phyloP scores from a whole-genome alignment of 2,329 filamentous ascomycete genomes.

The Exophiala viscosa region DNA sequence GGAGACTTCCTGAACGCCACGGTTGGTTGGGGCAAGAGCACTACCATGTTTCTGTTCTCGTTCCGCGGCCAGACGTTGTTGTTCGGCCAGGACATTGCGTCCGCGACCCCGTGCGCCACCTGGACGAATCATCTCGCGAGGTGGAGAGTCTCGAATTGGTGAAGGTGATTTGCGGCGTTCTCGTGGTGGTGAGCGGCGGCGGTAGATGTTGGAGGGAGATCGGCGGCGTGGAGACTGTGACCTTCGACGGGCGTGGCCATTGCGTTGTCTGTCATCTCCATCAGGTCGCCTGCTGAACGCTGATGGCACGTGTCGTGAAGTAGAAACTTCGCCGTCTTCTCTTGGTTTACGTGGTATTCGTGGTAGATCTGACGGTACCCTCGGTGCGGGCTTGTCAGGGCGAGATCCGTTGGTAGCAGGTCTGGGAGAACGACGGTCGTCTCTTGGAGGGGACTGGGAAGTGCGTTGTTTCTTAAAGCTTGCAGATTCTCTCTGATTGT shows the following conservation, averaged over 20 bases:
- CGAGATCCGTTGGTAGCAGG: constrained; percentile 5
- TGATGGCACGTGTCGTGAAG: constrained; percentile 16
- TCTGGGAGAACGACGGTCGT: constrained; percentile 2
- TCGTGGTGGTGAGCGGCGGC: constrained; percentile 30
- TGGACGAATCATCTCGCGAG: constrained; percentile 43
- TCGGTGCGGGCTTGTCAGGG: constrained; percentile 12
- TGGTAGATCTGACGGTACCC: constrained; percentile 23
- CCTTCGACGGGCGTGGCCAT: constrained; percentile 26
- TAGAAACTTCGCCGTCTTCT: constrained; percentile 25
- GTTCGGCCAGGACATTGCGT: constrained; percentile 41
- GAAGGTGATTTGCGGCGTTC: constrained; percentile 42
- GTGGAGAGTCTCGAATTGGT: constrained; percentile 39
- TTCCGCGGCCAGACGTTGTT: constrained; percentile 37
- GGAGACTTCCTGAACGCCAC: constrained; percentile 78
- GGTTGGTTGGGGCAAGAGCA: constrained; percentile 32
- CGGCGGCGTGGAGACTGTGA: constrained; percentile 24
- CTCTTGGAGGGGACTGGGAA: constrained; percentile 9
- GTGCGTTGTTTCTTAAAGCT: constrained; percentile 14
- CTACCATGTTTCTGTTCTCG: constrained; percentile 35
- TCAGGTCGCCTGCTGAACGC: constrained; percentile 25
- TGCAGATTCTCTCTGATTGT: background rate
- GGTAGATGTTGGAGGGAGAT: constrained; percentile 22
- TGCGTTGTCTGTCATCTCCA: constrained; percentile 32
- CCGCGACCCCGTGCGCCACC: constrained; percentile 46
- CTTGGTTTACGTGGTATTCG: constrained; percentile 23